Base-by-base conservation (phyloP, 148 eudicot genomes). In the Gaultheria prostrata region DNA sequence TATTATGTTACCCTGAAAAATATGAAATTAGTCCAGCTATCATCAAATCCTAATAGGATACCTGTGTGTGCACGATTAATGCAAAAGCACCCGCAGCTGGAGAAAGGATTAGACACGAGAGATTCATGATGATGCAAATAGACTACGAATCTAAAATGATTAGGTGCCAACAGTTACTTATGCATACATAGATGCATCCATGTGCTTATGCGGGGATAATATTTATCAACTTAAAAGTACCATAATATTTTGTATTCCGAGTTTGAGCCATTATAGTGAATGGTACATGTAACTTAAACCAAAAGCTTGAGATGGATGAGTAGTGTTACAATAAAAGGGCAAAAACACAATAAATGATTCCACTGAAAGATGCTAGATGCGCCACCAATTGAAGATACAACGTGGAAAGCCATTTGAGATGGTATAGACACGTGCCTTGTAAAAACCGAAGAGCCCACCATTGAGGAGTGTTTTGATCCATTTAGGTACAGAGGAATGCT, bases 1-100 rank as follows among this genome's bases (percentile, higher is more conserved):
- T 39, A 77, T 80, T 46, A 84, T 43, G 57, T 30, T 76, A 80
- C 90, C 95, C 98, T 94, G 78, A n/a, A 79, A 79, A 70, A 82
- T 50, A 77, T 71, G 35, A 83, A 63, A 85, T 45, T 2, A 76
- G 76, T 65, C 75, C 30, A 80, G 63, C 57, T 14, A 83, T 24
- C 30, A 18, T 74, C 71, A 83, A 53, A 81, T 48, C 61, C 71
- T 1, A 57, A 59, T 24, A 30, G 8, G 18, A 14, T 75, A 7
- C 8, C 81, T 30, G 33, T 48, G 51, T 14, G 33, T 71, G 71
- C 45, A 24, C 15, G 11, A 69, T 35, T 70, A 26, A 28, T 33
- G 53, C 24, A 24, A 26, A 50, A 48, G 53, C 20, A 21, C 78
- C n/a, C 2, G 13, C 14, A 51, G 77, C 53, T 10, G 32, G 77